phyloP scores from a whole-genome alignment of 441 rosid species.

The Euphorbia schlechtendalii region DNA sequence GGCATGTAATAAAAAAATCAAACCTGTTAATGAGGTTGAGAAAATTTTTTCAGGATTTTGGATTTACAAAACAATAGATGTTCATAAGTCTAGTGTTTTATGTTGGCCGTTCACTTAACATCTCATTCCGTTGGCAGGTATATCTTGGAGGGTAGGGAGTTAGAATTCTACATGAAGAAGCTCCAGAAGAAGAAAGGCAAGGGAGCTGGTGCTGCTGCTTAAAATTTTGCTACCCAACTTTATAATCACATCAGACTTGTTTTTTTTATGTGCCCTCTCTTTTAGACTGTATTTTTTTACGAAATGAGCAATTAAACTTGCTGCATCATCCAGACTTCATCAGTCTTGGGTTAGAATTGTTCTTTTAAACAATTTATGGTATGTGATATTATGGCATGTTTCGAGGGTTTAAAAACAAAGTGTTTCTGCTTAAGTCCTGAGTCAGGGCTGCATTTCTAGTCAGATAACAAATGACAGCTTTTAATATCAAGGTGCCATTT shows the following conservation, averaged over 20 bases:
- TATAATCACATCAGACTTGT: conserved; percentile 1
- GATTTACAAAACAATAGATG: neutral
- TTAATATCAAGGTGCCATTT: too few relatives aligned
- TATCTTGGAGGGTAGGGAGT: conserved; percentile 23
- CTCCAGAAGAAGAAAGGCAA: conserved; percentile 25
- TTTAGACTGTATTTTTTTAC: conserved; percentile 1
- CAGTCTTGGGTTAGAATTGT: neutral
- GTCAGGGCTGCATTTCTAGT: too few relatives aligned
- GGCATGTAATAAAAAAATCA: neutral
- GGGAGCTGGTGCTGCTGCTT: conserved; percentile 23
- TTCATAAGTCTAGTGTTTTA: neutral
- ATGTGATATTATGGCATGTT: neutral
- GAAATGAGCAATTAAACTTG: conserved; percentile 9
- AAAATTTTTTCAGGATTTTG: neutral
- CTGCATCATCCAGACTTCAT: neutral
- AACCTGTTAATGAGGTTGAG: neutral
- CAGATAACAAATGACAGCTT: too few relatives aligned
- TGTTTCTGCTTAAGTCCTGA: too few relatives aligned
- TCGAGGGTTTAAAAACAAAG: neutral
- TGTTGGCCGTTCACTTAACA: too few relatives aligned
- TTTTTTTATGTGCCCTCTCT: neutral
- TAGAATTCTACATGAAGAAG: conserved; percentile 24
- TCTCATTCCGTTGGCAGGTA: conserved; percentile 1
- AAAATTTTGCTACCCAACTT: conserved; percentile 10
- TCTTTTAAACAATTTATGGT: neutral